Evolutionary conservation across 2,329 filamentous ascomycete species (phyloP).

Genomic region (Fonsecaea erecta): DNA sequence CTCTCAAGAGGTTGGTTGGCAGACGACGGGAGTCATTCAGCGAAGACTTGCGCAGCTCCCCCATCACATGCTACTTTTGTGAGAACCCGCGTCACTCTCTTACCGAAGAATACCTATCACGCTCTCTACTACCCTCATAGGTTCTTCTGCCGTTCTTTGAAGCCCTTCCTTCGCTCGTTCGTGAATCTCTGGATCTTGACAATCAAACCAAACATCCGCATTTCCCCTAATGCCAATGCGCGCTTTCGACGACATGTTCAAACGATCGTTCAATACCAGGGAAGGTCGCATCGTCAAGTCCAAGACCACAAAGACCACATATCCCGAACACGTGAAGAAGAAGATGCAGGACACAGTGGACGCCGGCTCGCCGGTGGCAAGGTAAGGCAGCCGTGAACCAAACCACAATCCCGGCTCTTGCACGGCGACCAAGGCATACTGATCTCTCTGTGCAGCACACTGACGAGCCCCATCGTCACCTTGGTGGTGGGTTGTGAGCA

Average conservation of each 20-base stretch:
- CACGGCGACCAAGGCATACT: conserved; percentile 14
- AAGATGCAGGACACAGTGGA: conserved; percentile 86
- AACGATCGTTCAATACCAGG: conserved; percentile 82
- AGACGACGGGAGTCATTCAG: conserved; percentile 43
- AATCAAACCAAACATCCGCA: conserved; percentile 35
- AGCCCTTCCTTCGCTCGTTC: conserved; percentile 55
- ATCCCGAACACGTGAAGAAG: conserved; percentile 78
- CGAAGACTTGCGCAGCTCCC: conserved; percentile 59
- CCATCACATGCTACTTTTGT: conserved; percentile 58
- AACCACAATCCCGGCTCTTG: not conserved
- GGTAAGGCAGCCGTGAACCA: conserved; percentile 27
- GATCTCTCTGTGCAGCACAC: conserved; percentile 46
- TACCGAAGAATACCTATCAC: conserved; percentile 44
- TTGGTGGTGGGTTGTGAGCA: conserved; percentile 82
- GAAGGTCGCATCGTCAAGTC: conserved; percentile 83
- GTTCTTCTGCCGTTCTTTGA: conserved; percentile 46
- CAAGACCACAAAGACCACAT: conserved; percentile 75
- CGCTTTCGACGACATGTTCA: conserved; percentile 74
- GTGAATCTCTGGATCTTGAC: conserved; percentile 40
- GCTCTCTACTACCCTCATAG: conserved; percentile 47
- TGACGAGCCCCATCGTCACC: conserved; percentile 78
- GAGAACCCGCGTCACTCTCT: conserved; percentile 46
- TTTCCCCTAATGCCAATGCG: conserved; percentile 25
- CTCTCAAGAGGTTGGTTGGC: conserved; percentile 30
- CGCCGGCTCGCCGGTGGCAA: conserved; percentile 55